Evolutionary conservation across 2,329 filamentous ascomycete species (phyloP), one percentile per base, ranked within the genome.

Genomic region (Cercospora janseana): DNA sequence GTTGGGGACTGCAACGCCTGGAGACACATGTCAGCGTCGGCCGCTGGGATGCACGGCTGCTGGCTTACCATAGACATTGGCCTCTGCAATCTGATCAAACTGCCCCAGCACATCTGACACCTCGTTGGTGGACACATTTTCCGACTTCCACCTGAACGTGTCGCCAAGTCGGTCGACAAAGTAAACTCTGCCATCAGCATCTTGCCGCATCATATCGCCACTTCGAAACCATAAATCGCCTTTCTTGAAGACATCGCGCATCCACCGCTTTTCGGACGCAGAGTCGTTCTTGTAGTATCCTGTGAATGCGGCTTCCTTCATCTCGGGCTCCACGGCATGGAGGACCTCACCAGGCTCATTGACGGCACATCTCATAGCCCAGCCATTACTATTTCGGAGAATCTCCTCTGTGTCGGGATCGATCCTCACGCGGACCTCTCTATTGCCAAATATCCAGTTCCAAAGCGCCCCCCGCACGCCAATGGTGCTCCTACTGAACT

Each of bases 161-260:
- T 89, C 86, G 9, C 56, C 85, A 51, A 88, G 83, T 38, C 86
- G 82, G 69, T 95, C 89, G 51, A 83, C 82, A 71, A 95, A 95
- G 72, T 78, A 93, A 61, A 85, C 79, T 2, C 84, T 76, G 6
- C 88, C 88, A 48, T 93, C 82, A 1, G 57, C 52, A 56, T 90
- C 86, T 72, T 79, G 80, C 8, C 83, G 78, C 23, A 92, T 72
- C 15, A 93, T 78, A 63, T 95, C 89, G 12, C 89, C 90, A 0
- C 87, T 86, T 16, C 88, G 82, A 74, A 90, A 94, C 76, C 82
- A 95, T 0, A 82, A 82, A 62, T 95, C 89, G n/a, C 85, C 88
- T 60, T 83, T 83, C 52, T 70, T 72, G 55, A 93, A 80, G 2
- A 92, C 87, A 59, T 85, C 74, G 3, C 83, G 79, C 57, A 92